Conservation (phyloP, 495 filamentous ascomycete species). For the Penicillium steckii region DNA sequence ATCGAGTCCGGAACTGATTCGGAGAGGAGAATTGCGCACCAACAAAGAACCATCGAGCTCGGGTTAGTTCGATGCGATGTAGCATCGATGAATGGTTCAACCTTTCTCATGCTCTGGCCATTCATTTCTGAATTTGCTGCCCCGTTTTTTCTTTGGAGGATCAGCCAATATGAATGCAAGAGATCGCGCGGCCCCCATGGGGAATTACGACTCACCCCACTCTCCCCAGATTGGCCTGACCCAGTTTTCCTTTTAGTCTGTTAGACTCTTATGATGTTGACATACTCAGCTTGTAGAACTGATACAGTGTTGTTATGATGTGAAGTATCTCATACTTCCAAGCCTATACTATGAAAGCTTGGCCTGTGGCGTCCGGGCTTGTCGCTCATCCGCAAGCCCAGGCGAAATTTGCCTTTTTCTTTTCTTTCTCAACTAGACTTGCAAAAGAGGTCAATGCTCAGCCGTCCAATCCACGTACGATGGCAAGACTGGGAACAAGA, state of each 20-base stretch:
- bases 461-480: not conserved
- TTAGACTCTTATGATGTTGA: not conserved
- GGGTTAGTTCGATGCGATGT: slow-evolving; percentile 3
- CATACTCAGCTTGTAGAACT: no score
- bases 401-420: not conserved
- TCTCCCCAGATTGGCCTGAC: not conserved
- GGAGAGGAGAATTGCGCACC: not conserved
- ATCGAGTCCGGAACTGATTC: not conserved
- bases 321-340: not conserved
- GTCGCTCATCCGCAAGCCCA: not conserved
- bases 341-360: slow-evolving; percentile 6
- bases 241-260: not conserved
- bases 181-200: slow-evolving; percentile 24
- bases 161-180: not conserved
- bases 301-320: no score
- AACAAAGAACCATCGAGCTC: no score
- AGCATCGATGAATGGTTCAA: not conserved
- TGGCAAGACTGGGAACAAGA: not conserved
- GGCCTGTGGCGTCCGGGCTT: slow-evolving; percentile 7
- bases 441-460: not conserved
- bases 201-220: not conserved
- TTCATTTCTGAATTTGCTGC: not conserved
- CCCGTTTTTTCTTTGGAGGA: not conserved
- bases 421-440: not conserved
- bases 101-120: no score